Evolutionary conservation across 208 protist genomes (phyloP).

Genomic region (Trypanosoma cruzi): DNA sequence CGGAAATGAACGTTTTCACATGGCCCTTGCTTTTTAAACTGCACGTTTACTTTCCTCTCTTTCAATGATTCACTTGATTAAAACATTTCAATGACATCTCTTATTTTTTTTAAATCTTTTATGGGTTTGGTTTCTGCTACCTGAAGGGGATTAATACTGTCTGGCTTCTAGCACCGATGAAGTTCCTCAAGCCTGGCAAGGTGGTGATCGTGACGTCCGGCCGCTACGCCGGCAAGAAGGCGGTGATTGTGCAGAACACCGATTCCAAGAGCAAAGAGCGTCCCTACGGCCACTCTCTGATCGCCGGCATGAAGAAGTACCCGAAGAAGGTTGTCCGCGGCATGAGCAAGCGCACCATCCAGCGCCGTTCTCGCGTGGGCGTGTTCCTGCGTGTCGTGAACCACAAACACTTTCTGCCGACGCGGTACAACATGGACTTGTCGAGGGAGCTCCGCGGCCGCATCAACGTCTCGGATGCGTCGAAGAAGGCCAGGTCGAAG

Average conservation of each 20-base stretch:
- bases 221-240: conserved; percentile 98
- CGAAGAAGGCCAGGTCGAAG: conserved; percentile 87
- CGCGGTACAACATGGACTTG: conserved; percentile 95
- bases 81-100: not conserved
- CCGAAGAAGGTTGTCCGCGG: conserved; percentile 94
- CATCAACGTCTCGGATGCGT: conserved; percentile 91
- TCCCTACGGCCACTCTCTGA: conserved; percentile 94
- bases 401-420: conserved; percentile 99
- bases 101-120: conserved; percentile 1
- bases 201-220: conserved; percentile 98
- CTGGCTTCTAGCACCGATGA: conserved; percentile 47
- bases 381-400: conserved; percentile 98
- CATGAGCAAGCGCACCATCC: conserved; percentile 95
- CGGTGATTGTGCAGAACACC: conserved; percentile 97
- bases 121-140: conserved; percentile 7
- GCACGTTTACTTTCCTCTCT: conserved; percentile 5
- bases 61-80: not conserved
- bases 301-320: conserved; percentile 97
- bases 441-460: conserved; percentile 91
- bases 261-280: conserved; percentile 91
- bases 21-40: not conserved
- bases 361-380: conserved; percentile 92
- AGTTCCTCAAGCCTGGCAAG: conserved; percentile 97
- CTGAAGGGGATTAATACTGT: conserved; percentile 2
- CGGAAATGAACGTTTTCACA: too few species aligned